phyloP scores from a whole-genome alignment of 164 flowering plant species.

The Vitis rupestris region DNA sequence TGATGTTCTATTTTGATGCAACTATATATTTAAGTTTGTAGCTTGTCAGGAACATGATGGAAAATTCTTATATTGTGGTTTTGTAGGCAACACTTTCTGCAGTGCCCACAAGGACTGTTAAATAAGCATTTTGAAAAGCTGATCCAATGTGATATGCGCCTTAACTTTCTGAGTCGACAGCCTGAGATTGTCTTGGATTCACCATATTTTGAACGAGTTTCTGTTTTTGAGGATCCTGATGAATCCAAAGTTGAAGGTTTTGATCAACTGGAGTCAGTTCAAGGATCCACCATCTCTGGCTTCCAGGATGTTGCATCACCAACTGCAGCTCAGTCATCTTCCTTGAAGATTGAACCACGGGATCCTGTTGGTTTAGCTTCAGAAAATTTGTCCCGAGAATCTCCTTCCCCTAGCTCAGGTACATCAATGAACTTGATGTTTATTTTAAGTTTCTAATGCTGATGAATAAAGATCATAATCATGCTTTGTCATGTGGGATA shows the following conservation, averaged over 20 bases:
- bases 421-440: not conserved
- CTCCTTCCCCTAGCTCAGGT: constrained; percentile 78
- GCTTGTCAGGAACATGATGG: not conserved
- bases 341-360: constrained; percentile 34
- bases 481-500: not conserved
- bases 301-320: constrained; percentile 50
- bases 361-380: constrained; percentile 31
- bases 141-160: constrained; percentile 80
- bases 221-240: constrained; percentile 52
- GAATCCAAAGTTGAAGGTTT: constrained; percentile 34
- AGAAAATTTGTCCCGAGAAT: constrained; percentile 42
- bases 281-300: constrained; percentile 32
- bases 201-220: constrained; percentile 61
- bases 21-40: not conserved
- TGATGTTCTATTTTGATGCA: no score
- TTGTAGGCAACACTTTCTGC: constrained; percentile 75
- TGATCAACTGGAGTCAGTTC: constrained; percentile 34
- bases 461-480: not conserved
- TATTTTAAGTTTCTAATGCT: not conserved
- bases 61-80: not conserved
- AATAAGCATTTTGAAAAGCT: constrained; percentile 86
- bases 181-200: constrained; percentile 62
- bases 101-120: constrained; percentile 71
- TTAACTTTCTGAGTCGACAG: constrained; percentile 63
- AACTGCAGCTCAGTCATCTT: constrained; percentile 39